These are phyloP conservation scores for Gryganskiella cystojenkinii DNA, from an alignment of 192 early-diverging fungal species.

Conservation along the genomic window DNA sequence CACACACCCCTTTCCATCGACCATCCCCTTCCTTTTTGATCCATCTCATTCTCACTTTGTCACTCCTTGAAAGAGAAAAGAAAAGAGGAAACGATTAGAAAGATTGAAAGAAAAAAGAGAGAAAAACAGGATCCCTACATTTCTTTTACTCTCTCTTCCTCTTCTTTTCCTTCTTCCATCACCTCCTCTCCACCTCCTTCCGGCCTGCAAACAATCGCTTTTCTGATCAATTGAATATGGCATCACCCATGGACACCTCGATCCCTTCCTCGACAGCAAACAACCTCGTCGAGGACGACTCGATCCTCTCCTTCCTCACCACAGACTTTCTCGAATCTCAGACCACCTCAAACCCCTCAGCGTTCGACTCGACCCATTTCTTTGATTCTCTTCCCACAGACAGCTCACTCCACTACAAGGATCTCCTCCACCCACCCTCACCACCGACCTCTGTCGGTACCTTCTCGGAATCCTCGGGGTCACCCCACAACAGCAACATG, in stretches of 20 bases:
- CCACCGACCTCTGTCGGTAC: conserved; percentile 48
- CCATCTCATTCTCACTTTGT: background rate
- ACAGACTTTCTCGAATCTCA: conserved; percentile 51
- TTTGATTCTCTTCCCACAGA: conserved; percentile 28
- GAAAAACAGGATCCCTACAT: no score
- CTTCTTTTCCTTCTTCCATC: background rate
- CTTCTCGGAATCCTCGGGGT: conserved; percentile 47
- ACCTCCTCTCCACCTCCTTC: background rate
- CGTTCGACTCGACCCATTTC: conserved; percentile 33
- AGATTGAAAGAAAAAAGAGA: no score
- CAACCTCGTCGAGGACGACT: conserved; percentile 31
- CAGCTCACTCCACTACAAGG: conserved; percentile 8
- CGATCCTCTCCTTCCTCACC: conserved; percentile 50
- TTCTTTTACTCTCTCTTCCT: background rate
- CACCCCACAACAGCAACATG: conserved; percentile 37
- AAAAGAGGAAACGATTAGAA: no score
- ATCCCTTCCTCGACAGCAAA: no score
- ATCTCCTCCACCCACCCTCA: conserved; percentile 42
- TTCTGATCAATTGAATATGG: background rate
- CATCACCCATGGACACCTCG: conserved; percentile 1
- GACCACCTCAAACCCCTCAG: conserved; percentile 7
- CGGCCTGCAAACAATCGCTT: background rate
- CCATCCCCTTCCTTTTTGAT: background rate
- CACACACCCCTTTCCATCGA: background rate
- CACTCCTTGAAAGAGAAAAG: background rate